A percentile compares a stretch with the other conserved stretches of the same genome.
These are phyloP conservation scores for Inga laurina DNA, from an alignment of 306 rosid genomes.

Conservation along the genomic window DNA sequence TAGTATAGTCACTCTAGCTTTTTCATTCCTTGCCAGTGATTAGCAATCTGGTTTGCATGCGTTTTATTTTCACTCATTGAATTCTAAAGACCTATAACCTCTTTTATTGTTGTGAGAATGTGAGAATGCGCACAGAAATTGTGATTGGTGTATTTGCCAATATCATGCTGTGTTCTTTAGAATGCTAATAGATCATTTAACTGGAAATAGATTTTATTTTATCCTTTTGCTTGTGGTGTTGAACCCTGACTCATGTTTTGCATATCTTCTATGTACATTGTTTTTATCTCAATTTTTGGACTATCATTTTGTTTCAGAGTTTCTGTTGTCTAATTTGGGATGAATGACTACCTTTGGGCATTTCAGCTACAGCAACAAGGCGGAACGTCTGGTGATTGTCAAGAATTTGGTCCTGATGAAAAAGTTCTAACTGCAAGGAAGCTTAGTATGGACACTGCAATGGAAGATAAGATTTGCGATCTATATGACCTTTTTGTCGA, in stretches of 20 bases:
- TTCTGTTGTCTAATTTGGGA: constrained; percentile 33
- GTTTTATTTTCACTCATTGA: constrained; percentile 17
- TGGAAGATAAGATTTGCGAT: constrained; percentile 99
- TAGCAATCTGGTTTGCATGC: constrained; percentile 6
- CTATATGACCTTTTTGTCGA: constrained; percentile 95
- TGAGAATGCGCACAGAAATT: neutral
- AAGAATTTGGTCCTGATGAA: constrained; percentile 67
- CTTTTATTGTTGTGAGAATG: neutral
- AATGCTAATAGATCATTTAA: constrained; percentile 22
- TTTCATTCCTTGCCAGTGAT: constrained; percentile 12
- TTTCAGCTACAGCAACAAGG: constrained; percentile 64
- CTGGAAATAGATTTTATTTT: constrained; percentile 26
- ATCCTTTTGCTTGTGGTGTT: constrained; percentile 20
- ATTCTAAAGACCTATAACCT: constrained; percentile 18
- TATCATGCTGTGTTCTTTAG: neutral
- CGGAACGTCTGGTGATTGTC: constrained; percentile 63
- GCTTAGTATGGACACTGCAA: constrained; percentile 70
- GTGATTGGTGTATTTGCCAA: neutral
- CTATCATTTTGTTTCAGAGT: neutral
- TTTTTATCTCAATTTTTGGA: neutral
- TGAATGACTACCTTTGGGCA: constrained; percentile 40
- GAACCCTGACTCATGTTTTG: neutral
- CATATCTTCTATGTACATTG: constrained; percentile 25
- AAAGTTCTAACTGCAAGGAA: constrained; percentile 55
- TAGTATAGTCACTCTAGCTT: constrained; percentile 17